phyloP scores from a whole-genome alignment of 345 rosid genomes.

The Triadica sebifera region DNA sequence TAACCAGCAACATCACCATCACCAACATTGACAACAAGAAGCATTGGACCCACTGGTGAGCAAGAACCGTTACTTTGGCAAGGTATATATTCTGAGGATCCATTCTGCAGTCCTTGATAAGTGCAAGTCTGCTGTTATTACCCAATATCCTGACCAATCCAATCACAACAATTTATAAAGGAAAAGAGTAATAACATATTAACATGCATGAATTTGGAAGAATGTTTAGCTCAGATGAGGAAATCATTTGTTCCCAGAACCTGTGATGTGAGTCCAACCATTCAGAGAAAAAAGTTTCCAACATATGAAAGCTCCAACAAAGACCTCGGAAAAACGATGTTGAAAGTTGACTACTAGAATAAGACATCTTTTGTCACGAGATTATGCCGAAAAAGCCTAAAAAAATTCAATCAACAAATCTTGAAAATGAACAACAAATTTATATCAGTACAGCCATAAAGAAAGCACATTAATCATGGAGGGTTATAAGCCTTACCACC shows the following conservation, averaged over 20 bases:
- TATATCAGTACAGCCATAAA: background rate
- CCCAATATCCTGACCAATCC: constrained; percentile 6
- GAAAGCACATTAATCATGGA: too few species aligned
- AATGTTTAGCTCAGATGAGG: background rate
- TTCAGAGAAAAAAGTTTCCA: too few species aligned
- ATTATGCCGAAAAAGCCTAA: background rate
- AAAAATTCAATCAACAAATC: background rate
- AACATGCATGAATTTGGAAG: constrained; percentile 9
- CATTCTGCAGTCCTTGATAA: constrained; percentile 5
- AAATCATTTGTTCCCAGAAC: too few species aligned
- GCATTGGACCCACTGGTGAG: background rate
- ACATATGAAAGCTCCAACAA: too few species aligned
- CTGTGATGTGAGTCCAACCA: too few species aligned
- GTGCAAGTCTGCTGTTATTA: constrained; percentile 8
- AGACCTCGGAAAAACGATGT: too few species aligned
- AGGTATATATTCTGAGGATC: constrained; percentile 10
- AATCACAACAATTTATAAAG: background rate
- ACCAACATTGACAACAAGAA: background rate
- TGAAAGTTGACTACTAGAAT: background rate
- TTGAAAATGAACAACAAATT: background rate
- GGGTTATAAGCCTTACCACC: too few species aligned
- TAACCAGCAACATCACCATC: background rate
- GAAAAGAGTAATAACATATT: too few species aligned
- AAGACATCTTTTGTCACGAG: background rate
- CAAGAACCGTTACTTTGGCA: background rate